Evolutionary conservation across 192 early-diverging fungal genomes (phyloP), one percentile per base, ranked within the genome.

Genomic region (Chytriomyces sp.): DNA sequence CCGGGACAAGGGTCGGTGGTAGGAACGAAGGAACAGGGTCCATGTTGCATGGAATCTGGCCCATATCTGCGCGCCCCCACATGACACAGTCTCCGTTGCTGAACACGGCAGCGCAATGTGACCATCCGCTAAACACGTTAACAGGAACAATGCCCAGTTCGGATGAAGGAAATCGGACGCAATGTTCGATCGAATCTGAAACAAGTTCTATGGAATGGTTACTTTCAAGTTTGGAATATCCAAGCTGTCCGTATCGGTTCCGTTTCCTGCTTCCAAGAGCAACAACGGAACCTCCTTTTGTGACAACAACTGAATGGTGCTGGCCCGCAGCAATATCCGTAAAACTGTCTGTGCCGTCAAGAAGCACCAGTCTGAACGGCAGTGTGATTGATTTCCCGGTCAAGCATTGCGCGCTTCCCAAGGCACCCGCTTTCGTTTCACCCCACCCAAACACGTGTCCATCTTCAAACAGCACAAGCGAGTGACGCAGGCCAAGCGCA

Each of bases 21-120:
- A 49, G 47, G 44, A 45, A 49, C 47, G 13, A 13, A 18, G 18
- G 24, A 20, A 46, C 59, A 23, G 62, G 20, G 35, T 5, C 46
- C n/a, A 45, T 50, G 11, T 24, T 13, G 50, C 63, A 57, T 35
- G 68, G 60, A 47, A 93, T 82, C 72, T 95, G 94, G 24, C 89
- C 89, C 71, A 92, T 89, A 75, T 95, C 92, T 23, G 86, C 86
- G 20, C 95, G 81, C 4, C 95, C 95, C 94, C 93, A 94, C 63
- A 87, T 83, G 0, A 81, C 68, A 18, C 92, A 64, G 13, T 69
- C 47, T 18, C 81, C 77, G 16, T 77, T 61, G 23, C 67, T 67
- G 44, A 79, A 60, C 7, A 82, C 57, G 46, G 50, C 81, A 9
- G 76, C 86, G 59, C 82, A 85, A 62, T 81, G 88, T 65, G 87